Percentiles rank a stretch among this genome's conserved stretches.
phyloP scores from a whole-genome alignment of 2,329 filamentous ascomycete genomes.

The Helotiales sp. region DNA sequence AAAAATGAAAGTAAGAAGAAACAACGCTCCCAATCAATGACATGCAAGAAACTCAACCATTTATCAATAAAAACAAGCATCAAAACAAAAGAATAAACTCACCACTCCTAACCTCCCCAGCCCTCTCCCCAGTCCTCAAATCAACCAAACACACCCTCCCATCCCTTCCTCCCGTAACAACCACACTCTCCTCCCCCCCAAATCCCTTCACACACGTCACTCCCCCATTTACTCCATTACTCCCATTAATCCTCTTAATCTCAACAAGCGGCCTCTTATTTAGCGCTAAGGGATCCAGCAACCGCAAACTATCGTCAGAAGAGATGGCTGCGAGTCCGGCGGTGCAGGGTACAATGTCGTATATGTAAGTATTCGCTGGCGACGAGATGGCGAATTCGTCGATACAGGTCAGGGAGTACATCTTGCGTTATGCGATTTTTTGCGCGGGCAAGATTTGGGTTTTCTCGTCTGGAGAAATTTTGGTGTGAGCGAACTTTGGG shows the following conservation, averaged over 20 bases:
- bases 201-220: conserved; percentile 62
- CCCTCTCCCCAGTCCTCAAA: conserved; percentile 53
- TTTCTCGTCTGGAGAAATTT: background rate
- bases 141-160: conserved; percentile 69
- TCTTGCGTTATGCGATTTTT: conserved; percentile 20
- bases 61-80: no score
- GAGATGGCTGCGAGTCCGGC: conserved; percentile 49
- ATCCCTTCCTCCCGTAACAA: conserved; percentile 70
- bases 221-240: conserved; percentile 58
- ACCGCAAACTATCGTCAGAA: conserved; percentile 68
- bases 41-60: no score
- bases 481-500: no score
- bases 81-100: conserved; percentile 14
- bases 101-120: conserved; percentile 37
- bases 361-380: conserved; percentile 42
- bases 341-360: conserved; percentile 39
- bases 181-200: conserved; percentile 45
- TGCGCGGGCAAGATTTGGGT: background rate
- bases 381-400: conserved; percentile 29
- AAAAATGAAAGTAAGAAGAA: no score
- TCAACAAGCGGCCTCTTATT: conserved; percentile 47
- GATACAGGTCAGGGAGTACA: conserved; percentile 32
- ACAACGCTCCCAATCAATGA: no score
- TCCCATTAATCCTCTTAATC: conserved; percentile 46
- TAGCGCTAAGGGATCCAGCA: conserved; percentile 62